A percentile compares a stretch with the other conserved stretches of the same genome.
Evolutionary conservation across 768 basidiomycete species (phyloP).

Genomic region (Mycena indigotica): DNA sequence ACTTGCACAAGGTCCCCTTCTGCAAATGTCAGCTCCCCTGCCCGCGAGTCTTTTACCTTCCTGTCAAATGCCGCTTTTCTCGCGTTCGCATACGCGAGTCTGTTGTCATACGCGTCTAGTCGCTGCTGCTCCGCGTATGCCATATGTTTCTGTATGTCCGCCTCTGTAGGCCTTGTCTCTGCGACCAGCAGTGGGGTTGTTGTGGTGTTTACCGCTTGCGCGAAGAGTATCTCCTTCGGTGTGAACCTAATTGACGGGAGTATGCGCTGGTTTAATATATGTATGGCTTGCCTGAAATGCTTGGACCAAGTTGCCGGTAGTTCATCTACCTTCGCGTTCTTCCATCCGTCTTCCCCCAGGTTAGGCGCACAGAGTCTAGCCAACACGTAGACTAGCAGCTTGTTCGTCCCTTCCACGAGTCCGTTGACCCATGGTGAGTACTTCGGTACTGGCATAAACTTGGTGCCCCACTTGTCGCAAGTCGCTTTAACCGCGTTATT

Average conservation of each 20-base stretch:
- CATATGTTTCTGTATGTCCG: slow-evolving; percentile 1
- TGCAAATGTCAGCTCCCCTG: slow-evolving; percentile 27
- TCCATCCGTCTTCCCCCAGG: slow-evolving; percentile 20
- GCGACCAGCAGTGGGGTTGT: not conserved
- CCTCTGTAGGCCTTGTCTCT: not conserved
- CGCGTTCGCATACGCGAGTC: slow-evolving; percentile 25
- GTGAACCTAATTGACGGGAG: not conserved
- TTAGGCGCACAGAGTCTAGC: slow-evolving; percentile 25
- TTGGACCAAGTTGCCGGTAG: slow-evolving; percentile 27
- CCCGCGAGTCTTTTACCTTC: slow-evolving; percentile 10
- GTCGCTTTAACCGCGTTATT: not conserved
- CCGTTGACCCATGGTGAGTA: slow-evolving; percentile 37
- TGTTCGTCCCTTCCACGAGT: slow-evolving; percentile 31
- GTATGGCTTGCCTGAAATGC: slow-evolving; percentile 24
- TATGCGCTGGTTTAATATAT: slow-evolving; percentile 1
- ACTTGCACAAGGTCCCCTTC: slow-evolving; percentile 22
- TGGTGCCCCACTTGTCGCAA: not conserved
- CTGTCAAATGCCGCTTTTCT: slow-evolving; percentile 31
- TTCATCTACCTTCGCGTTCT: not conserved
- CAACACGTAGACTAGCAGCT: slow-evolving; percentile 21
- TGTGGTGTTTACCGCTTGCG: not conserved
- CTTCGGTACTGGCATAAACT: slow-evolving; percentile 9
- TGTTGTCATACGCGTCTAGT: slow-evolving; percentile 20
- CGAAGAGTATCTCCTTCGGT: not conserved
- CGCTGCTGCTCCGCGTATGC: slow-evolving; percentile 23